Evolutionary conservation across 768 basidiomycete genomes (phyloP).

Genomic region (Podaxis pistillaris): DNA sequence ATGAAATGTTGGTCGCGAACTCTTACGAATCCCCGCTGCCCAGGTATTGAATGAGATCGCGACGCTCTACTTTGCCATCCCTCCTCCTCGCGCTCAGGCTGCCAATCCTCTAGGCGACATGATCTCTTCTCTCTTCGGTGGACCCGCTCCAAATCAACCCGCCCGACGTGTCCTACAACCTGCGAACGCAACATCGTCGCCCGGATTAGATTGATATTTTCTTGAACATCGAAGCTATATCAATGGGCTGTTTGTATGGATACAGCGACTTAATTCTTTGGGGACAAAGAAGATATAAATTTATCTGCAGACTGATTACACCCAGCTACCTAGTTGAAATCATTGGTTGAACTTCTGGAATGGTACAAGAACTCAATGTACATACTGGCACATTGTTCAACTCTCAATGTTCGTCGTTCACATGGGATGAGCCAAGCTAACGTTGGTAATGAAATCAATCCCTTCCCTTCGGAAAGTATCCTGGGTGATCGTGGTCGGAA

Average conservation of each 20-base stretch:
- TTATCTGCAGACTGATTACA: background rate
- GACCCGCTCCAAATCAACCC: constrained; percentile 42
- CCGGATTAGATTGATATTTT: constrained; percentile 43
- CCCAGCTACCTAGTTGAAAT: background rate
- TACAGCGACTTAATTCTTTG: background rate
- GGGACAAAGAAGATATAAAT: background rate
- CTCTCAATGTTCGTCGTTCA: background rate
- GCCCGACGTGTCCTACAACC: constrained; percentile 47
- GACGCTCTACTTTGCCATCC: constrained; percentile 82
- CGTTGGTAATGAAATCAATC: constrained; percentile 33
- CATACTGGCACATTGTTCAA: background rate
- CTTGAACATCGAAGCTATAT: background rate
- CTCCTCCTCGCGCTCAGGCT: constrained; percentile 66
- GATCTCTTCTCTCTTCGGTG: constrained; percentile 86
- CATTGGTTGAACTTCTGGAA: background rate
- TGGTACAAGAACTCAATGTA: background rate
- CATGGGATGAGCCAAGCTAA: constrained; percentile 30
- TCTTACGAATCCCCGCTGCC: constrained; percentile 2
- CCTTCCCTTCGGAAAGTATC: constrained; percentile 43
- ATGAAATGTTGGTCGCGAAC: background rate
- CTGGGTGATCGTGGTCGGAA: constrained; percentile 32
- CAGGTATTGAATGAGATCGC: constrained; percentile 71
- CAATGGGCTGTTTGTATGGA: background rate
- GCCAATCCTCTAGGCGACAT: constrained; percentile 87
- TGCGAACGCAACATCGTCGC: constrained; percentile 26